phyloP scores from a whole-genome alignment of 2,329 filamentous ascomycete genomes.

The Ilyonectria destructans region DNA sequence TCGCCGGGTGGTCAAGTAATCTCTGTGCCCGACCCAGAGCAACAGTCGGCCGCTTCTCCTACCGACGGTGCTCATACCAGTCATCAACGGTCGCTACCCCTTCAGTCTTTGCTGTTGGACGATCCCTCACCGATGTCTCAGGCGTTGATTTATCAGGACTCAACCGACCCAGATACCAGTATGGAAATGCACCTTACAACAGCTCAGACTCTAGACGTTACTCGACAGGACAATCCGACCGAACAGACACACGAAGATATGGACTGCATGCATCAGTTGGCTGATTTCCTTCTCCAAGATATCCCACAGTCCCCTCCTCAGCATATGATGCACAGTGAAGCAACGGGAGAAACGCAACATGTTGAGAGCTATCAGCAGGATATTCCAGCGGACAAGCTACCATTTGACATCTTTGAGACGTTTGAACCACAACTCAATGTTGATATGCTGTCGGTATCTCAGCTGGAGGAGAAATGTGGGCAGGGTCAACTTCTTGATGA shows the following conservation, averaged over 20 bases:
- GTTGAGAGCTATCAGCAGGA: background rate
- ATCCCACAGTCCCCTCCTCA: background rate
- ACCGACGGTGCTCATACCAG: background rate
- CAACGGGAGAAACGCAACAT: background rate
- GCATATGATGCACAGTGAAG: background rate
- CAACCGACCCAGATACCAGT: background rate
- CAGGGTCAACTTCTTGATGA: background rate
- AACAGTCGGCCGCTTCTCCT: background rate
- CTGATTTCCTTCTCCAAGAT: background rate
- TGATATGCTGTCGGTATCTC: background rate
- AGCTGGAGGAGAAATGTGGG: background rate
- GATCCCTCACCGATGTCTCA: background rate
- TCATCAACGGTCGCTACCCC: background rate
- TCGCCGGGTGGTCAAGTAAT: background rate
- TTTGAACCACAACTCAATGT: slow-evolving; percentile 5
- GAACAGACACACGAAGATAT: background rate
- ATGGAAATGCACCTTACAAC: background rate
- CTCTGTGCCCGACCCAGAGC: background rate
- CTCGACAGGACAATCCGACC: background rate
- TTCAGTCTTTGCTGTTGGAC: background rate
- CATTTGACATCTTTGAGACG: background rate
- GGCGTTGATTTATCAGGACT: background rate
- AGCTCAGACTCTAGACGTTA: background rate
- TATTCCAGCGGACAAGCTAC: too few species aligned
- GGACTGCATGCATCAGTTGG: background rate